Evolutionary conservation across 176 grass and related monocot species (phyloP).

Genomic region (Carex parvula): DNA sequence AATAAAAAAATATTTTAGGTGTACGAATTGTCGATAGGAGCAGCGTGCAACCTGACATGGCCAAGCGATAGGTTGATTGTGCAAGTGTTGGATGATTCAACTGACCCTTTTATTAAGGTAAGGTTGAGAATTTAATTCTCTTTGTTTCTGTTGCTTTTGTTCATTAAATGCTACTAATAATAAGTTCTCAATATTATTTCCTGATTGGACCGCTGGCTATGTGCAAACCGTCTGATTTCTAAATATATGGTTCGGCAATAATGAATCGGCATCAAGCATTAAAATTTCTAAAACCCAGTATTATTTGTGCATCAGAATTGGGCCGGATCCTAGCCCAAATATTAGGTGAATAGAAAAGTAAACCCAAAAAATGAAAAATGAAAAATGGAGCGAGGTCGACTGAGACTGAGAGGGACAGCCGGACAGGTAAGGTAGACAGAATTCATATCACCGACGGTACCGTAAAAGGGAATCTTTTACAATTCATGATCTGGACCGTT

Average conservation of each 20-base stretch:
- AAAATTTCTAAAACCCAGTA: not conserved
- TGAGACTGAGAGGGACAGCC: not conserved
- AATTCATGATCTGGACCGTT: too few relatives aligned
- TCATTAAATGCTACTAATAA: too few relatives aligned
- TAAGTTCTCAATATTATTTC: too few relatives aligned
- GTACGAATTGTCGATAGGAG: conserved; percentile 66
- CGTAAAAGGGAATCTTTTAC: too few relatives aligned
- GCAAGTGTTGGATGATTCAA: conserved; percentile 83
- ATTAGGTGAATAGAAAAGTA: not conserved
- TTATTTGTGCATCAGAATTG: not conserved
- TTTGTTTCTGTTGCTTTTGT: not conserved
- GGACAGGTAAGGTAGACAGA: too few relatives aligned
- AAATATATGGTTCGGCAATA: too few relatives aligned
- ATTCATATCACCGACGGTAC: too few relatives aligned
- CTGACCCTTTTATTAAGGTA: conserved; percentile 53
- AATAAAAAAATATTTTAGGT: conserved; percentile 39
- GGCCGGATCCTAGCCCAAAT: not conserved
- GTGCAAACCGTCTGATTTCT: too few relatives aligned
- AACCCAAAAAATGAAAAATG: not conserved
- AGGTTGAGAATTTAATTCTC: not conserved
- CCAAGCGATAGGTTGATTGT: conserved; percentile 60
- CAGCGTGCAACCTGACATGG: conserved; percentile 73
- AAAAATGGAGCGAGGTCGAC: too few relatives aligned
- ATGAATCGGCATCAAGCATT: too few relatives aligned
- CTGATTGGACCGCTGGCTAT: too few relatives aligned